These are phyloP conservation scores for Nannochloropsis gaditana DNA, from an alignment of 108 stramenopile genomes.

Conservation along the genomic window DNA sequence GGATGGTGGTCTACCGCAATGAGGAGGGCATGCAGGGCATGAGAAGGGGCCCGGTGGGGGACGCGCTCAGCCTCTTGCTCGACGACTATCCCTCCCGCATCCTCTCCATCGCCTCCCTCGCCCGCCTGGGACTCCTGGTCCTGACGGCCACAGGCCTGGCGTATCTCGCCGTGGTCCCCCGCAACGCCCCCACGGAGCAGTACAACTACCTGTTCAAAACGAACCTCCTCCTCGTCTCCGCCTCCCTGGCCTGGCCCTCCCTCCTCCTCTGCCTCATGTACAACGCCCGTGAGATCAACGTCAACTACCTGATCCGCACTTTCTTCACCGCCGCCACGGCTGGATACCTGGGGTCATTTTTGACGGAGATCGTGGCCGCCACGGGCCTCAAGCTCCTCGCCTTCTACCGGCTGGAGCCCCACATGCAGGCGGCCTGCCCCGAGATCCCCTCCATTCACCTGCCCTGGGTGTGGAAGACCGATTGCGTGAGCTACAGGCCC, in stretches of 20 bases:
- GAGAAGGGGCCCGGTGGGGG: background rate
- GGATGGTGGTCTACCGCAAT: background rate
- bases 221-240: background rate
- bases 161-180: background rate
- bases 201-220: constrained; percentile 20
- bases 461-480: background rate
- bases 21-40: background rate
- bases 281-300: background rate
- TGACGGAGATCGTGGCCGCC: constrained; percentile 1
- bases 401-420: background rate
- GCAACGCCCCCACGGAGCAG: background rate
- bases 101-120: background rate
- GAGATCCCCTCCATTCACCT: background rate
- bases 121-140: background rate
- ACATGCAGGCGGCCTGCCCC: background rate
- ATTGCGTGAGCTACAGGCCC: background rate
- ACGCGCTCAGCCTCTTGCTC: background rate
- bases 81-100: constrained; percentile 17
- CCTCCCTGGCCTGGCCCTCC: constrained; percentile 1
- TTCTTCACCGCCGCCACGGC: background rate
- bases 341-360: background rate
- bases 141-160: background rate
- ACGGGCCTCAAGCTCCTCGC: background rate
- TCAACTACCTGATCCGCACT: background rate
- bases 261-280: background rate